Conservation (phyloP, 2,329 filamentous ascomycete species). For the Aspergillus tanneri region DNA sequence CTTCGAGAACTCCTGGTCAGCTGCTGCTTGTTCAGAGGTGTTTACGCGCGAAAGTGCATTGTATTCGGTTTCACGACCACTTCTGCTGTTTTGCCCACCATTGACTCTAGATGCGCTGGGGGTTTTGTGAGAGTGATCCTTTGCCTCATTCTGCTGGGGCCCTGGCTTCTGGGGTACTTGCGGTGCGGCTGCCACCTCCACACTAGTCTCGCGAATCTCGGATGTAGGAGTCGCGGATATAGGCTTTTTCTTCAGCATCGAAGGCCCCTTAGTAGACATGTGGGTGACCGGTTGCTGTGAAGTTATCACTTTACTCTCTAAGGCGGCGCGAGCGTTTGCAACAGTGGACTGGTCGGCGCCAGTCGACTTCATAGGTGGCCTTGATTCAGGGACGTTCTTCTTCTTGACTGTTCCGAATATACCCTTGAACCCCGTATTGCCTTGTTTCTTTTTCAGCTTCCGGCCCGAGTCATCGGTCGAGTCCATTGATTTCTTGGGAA, state of each 20-base stretch:
- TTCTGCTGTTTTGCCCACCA: constrained; percentile 36
- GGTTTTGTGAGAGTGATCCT: constrained; percentile 3
- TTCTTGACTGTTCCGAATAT: constrained; percentile 46
- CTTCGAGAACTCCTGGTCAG: constrained; percentile 54
- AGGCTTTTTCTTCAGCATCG: constrained; percentile 38
- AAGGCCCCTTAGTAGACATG: constrained; percentile 25
- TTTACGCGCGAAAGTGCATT: constrained; percentile 61
- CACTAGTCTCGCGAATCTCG: constrained; percentile 6
- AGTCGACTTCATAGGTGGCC: constrained; percentile 34
- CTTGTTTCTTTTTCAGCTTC: constrained; percentile 47
- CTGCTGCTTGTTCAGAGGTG: constrained; percentile 48
- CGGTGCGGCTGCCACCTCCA: constrained; percentile 13
- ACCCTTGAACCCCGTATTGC: constrained; percentile 44
- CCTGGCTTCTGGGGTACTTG: constrained; percentile 8
- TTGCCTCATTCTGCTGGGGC: constrained; percentile 22
- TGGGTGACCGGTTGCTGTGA: constrained; percentile 29
- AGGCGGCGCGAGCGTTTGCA: constrained; percentile 44
- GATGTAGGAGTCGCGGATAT: constrained; percentile 19
- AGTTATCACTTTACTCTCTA: constrained; percentile 40
- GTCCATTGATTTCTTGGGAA: constrained; percentile 34
- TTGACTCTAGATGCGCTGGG: constrained; percentile 11
- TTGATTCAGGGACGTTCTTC: constrained; percentile 29
- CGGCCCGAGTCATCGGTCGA: constrained; percentile 36
- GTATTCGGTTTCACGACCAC: constrained; percentile 53
- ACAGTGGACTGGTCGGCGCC: constrained; percentile 38